Conservation (phyloP, 805 yeast genomes). For the Debaryomyces tyrocola region DNA sequence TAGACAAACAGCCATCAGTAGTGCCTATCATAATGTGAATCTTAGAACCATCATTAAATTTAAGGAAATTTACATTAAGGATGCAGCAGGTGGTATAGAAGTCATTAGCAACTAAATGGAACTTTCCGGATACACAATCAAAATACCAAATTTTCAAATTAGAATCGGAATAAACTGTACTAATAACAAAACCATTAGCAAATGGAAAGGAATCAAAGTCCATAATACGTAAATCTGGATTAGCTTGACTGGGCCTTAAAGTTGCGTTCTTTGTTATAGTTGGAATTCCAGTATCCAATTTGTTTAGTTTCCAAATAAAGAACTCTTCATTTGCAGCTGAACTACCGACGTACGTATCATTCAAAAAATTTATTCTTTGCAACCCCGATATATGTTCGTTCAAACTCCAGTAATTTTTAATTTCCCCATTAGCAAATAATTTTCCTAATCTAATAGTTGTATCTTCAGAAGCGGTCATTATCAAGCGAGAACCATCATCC, state of each 20-base stretch:
- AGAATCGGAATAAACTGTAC: constrained; percentile 86
- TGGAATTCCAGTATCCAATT: constrained; percentile 33
- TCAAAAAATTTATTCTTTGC: constrained; percentile 68
- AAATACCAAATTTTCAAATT: constrained; percentile 65
- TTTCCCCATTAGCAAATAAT: constrained; percentile 37
- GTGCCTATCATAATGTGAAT: constrained; percentile 57
- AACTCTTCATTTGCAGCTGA: constrained; percentile 90
- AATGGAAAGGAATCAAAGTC: constrained; percentile 59
- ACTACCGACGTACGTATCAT: constrained; percentile 42
- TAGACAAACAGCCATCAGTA: constrained; percentile 77
- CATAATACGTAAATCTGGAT: constrained; percentile 89
- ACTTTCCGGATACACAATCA: constrained; percentile 32
- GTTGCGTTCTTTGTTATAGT: constrained; percentile 50
- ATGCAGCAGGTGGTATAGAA: constrained; percentile 76
- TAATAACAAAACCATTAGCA: constrained; percentile 51
- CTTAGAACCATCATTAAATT: constrained; percentile 13
- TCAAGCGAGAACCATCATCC: constrained; percentile 33
- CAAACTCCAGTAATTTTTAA: constrained; percentile 57
- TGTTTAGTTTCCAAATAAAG: constrained; percentile 67
- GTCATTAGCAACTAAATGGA: constrained; percentile 47
- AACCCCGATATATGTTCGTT: constrained; percentile 88
- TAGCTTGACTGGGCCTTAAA: constrained; percentile 53
- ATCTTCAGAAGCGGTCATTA: constrained; percentile 88
- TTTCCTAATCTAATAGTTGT: constrained; percentile 67
- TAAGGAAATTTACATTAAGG: constrained; percentile 55